These are phyloP conservation scores for Datura wrightii DNA, from an alignment of 257 asterid species.

Conservation along the genomic window DNA sequence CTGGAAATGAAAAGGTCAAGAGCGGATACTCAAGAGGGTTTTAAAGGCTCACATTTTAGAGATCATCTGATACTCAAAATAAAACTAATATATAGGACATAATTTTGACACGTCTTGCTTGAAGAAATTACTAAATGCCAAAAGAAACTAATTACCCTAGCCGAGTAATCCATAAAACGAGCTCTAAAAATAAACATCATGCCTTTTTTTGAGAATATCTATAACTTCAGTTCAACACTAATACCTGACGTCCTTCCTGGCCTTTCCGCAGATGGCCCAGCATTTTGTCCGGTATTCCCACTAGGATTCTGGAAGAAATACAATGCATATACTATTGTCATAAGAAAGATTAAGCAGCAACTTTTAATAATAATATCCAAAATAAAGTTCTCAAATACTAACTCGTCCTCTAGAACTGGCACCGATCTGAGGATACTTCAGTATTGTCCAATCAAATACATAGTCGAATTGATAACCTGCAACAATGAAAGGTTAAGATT, in stretches of 20 bases:
- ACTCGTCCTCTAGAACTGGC: constrained; percentile 38
- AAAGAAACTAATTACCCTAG: background rate
- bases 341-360: background rate
- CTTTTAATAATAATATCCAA: constrained; percentile 6
- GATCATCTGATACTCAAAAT: constrained; percentile 9
- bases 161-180: background rate
- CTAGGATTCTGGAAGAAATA: constrained; percentile 37
- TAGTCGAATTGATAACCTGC: constrained; percentile 47
- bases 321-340: constrained; percentile 1
- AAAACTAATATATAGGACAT: background rate
- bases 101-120: background rate
- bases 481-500: constrained; percentile 8
- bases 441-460: constrained; percentile 49
- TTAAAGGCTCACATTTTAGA: background rate
- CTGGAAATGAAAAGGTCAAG: background rate
- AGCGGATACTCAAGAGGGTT: background rate
- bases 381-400: background rate
- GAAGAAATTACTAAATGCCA: background rate
- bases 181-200: background rate
- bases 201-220: background rate
- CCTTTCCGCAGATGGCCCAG: constrained; percentile 38
- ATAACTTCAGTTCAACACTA: background rate
- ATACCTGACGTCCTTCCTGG: constrained; percentile 36
- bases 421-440: constrained; percentile 46
- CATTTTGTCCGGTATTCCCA: constrained; percentile 33